phyloP scores from a whole-genome alignment of 768 basidiomycete species.

The Boletus sp. region DNA sequence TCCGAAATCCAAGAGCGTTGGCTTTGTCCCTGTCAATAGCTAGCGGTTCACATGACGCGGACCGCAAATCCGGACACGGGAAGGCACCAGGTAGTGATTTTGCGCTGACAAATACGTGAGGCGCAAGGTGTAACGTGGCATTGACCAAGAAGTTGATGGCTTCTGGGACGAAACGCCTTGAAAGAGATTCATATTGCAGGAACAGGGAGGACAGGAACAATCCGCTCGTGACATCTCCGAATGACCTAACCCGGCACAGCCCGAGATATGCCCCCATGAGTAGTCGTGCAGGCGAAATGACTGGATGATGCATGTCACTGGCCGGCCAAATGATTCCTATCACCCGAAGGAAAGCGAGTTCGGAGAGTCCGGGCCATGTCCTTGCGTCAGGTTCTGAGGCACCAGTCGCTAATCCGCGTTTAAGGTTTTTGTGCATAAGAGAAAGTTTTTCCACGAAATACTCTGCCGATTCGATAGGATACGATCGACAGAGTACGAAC shows the following conservation, averaged over 20 bases:
- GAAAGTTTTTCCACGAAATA: conserved; percentile 78
- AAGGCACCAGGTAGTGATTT: conserved; percentile 63
- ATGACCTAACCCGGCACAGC: conserved; percentile 71
- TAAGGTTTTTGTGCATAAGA: conserved; percentile 93
- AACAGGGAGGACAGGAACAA: conserved; percentile 86
- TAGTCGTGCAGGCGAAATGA: conserved; percentile 80
- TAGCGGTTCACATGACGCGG: conserved; percentile 40
- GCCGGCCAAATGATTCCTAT: conserved; percentile 88
- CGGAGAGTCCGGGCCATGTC: conserved; percentile 87
- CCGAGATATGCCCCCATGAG: conserved; percentile 91
- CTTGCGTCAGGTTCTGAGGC: conserved; percentile 56
- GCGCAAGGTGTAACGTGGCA: conserved; percentile 68
- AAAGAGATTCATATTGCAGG: conserved; percentile 78
- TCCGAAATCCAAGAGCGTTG: conserved; percentile 37
- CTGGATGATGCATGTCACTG: conserved; percentile 89
- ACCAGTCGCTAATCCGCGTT: conserved; percentile 73
- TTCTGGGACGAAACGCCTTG: conserved; percentile 88
- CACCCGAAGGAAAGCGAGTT: conserved; percentile 76
- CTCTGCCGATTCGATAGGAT: conserved; percentile 76
- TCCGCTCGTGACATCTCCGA: conserved; percentile 77
- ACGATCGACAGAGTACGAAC: conserved; percentile 69
- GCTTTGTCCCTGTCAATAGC: conserved; percentile 40
- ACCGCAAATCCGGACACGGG: conserved; percentile 66
- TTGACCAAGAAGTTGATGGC: conserved; percentile 78
- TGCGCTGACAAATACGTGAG: conserved; percentile 47